Evolutionary conservation across 1,139 yeast genomes (phyloP), one percentile per base, ranked within the genome.

Genomic region (Suhomyces terraborum): DNA sequence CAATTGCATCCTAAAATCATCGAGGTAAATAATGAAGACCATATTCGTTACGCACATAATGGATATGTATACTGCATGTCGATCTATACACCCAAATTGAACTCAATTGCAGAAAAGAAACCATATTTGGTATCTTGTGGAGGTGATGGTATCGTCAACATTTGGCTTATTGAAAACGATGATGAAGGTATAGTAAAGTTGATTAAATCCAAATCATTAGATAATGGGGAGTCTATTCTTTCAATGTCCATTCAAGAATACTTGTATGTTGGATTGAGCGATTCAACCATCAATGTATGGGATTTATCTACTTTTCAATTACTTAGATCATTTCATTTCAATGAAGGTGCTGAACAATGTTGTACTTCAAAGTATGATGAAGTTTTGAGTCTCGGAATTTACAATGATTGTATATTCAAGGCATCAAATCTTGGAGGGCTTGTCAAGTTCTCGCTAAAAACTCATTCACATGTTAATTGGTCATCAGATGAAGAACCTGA

Each of bases 61-160:
- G 96, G 98, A 6, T 91, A 87, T 54, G 82, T 93, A 12, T 88
- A 89, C 60, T 77, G 91, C 28, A 77, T 89, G 78, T 73, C 72
- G 31, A 49, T 66, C 43, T 48, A 71, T 13, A 27, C 33, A 6
- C 44, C 44, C n/a, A 28, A 32, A 5, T 20, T 42, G 16, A 28
- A 27, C n/a, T 10, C 32, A 1, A 8, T 25, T 7, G 45, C 53
- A 3, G 43, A 47, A 6, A 10, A 14, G 2, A 32, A 26, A 3
- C 6, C 23, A 8, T 40, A 27, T n/a, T 55, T 72, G 35, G 56
- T 68, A 3, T 62, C 72, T 26, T 94, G 95, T 23, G 96, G 96
- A 37, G 98, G 98, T 36, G 98, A 93, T 62, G 98, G 98, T 0
- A 56, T 77, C 2, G 78, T 86, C 18, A 87, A 86, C 52, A 62